Evolutionary conservation across 805 yeast species (phyloP), one percentile per base, ranked within the genome.

Genomic region (Torulaspora delbrueckii): DNA sequence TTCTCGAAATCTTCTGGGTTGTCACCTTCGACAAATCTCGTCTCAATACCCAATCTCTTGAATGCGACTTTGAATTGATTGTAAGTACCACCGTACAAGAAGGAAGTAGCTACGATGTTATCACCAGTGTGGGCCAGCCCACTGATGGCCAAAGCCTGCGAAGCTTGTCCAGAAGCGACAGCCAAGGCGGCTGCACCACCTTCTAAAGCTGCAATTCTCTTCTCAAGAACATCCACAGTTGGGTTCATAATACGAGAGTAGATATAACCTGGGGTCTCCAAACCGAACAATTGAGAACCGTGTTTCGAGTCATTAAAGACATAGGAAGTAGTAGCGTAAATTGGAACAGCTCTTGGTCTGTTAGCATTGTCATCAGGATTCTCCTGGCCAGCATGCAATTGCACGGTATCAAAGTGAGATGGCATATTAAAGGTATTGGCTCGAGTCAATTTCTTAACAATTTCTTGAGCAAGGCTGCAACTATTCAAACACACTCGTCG

Each of bases 121-220:
- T 88, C 96, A 58, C 98, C 98, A 45, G 79, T 67, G 56, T 84
- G 88, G 31, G 96, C 95, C 56, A 89, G 75, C 46, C 87, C 87
- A 28, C 86, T 76, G 64, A 89, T 73, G 16, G 96, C 95, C 48
- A 85, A 63, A 55, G 88, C 79, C 67, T 90, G 96, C 23, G 98
- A 97, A 44, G 97, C 91, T 71, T 90, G 96, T 51, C 99, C 99
- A n/a, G 97, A 89, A 18, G 95, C 68, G 22, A 84, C 83, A 5
- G 96, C 95, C 45, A 91, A 70, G 3, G 96, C 98, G 48, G 85
- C 95, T 42, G 81, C 82, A 62, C 98, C 99, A 47, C 85, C 84
- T 70, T 91, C 99, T 50, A 91, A 77, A 42, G 95, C 95, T 44
- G 96, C 95, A 49, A 91, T 76, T 71, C 99, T 79, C 65, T 86